A percentile compares a stretch with the other conserved stretches of the same genome.
Evolutionary conservation across 805 yeast genomes (phyloP).

Genomic region (Lipomyces spencermartinsiae): DNA sequence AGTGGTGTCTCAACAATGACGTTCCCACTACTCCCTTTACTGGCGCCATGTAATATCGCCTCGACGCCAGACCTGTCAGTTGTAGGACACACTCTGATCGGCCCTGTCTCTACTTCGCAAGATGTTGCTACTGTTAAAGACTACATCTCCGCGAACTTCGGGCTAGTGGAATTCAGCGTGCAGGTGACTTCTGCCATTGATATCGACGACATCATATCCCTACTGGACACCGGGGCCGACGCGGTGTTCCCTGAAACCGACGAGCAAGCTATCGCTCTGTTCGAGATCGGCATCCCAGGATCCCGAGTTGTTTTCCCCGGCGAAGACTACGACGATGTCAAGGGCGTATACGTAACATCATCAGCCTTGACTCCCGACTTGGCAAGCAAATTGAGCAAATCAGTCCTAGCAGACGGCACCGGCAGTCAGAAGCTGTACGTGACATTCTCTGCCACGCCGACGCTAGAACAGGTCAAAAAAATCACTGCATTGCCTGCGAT

Average conservation of each 20-base stretch:
- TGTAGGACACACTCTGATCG: slow-evolving; percentile 26
- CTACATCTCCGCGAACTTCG: slow-evolving; percentile 28
- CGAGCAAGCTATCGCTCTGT: slow-evolving; percentile 46
- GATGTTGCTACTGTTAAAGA: slow-evolving; percentile 19
- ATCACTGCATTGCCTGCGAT: slow-evolving; percentile 27
- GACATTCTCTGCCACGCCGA: slow-evolving; percentile 24
- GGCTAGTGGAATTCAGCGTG: slow-evolving; percentile 42
- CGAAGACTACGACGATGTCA: slow-evolving; percentile 19
- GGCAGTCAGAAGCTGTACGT: slow-evolving; percentile 39
- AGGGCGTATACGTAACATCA: slow-evolving; percentile 36
- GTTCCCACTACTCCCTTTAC: slow-evolving; percentile 26
- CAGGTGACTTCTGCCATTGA: slow-evolving; percentile 42
- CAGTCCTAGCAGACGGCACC: slow-evolving; percentile 27
- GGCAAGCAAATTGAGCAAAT: slow-evolving; percentile 27
- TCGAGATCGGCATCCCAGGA: slow-evolving; percentile 59
- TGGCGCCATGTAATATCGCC: slow-evolving; percentile 11
- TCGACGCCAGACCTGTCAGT: slow-evolving; percentile 20
- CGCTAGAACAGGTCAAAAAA: slow-evolving; percentile 21
- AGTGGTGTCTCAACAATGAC: slow-evolving; percentile 13
- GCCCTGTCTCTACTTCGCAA: slow-evolving; percentile 13
- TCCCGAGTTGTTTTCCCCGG: slow-evolving; percentile 52
- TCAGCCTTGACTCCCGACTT: slow-evolving; percentile 21
- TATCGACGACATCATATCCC: slow-evolving; percentile 55
- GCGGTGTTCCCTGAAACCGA: slow-evolving; percentile 52
- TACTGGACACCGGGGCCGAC: slow-evolving; percentile 67